These are phyloP conservation scores for Talaromyces islandicus DNA, from an alignment of 2,329 filamentous ascomycete species.

Conservation along the genomic window DNA sequence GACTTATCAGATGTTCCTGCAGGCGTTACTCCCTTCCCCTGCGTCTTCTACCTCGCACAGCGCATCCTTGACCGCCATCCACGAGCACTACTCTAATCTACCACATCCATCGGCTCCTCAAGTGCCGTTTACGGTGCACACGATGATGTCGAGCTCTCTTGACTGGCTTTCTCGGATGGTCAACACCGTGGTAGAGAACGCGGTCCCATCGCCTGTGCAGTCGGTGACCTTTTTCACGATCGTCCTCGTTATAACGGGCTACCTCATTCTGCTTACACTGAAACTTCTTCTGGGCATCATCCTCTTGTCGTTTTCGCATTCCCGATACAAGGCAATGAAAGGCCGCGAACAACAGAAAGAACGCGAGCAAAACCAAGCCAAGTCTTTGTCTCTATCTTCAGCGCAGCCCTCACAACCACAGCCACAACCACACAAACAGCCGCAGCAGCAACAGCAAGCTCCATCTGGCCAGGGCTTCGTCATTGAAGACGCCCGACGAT, in stretches of 20 bases:
- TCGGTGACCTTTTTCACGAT: slow-evolving; percentile 54
- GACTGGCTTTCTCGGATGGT: slow-evolving; percentile 32
- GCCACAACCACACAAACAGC: neutral
- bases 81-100: slow-evolving; percentile 50
- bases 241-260: slow-evolving; percentile 76
- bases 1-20: slow-evolving; percentile 97
- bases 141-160: slow-evolving; percentile 52
- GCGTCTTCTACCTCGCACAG: slow-evolving; percentile 37
- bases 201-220: slow-evolving; percentile 36
- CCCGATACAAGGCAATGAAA: slow-evolving; percentile 77
- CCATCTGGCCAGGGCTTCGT: slow-evolving; percentile 40
- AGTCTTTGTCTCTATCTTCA: neutral
- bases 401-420: neutral
- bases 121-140: slow-evolving; percentile 53
- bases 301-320: slow-evolving; percentile 71
- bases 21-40: slow-evolving; percentile 74
- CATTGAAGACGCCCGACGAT: slow-evolving; percentile 66
- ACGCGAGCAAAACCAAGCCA: neutral
- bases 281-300: slow-evolving; percentile 87
- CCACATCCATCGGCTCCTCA: slow-evolving; percentile 62
- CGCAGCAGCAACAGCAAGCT: slow-evolving; percentile 1
- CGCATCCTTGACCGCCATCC: slow-evolving; percentile 38
- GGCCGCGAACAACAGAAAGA: slow-evolving; percentile 47
- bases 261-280: slow-evolving; percentile 74
- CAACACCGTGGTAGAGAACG: slow-evolving; percentile 34